A percentile compares a stretch with the other conserved stretches of the same genome.
These are phyloP conservation scores for Rachicladosporium sp. DNA, from an alignment of 2,329 filamentous ascomycete species.

Conservation along the genomic window DNA sequence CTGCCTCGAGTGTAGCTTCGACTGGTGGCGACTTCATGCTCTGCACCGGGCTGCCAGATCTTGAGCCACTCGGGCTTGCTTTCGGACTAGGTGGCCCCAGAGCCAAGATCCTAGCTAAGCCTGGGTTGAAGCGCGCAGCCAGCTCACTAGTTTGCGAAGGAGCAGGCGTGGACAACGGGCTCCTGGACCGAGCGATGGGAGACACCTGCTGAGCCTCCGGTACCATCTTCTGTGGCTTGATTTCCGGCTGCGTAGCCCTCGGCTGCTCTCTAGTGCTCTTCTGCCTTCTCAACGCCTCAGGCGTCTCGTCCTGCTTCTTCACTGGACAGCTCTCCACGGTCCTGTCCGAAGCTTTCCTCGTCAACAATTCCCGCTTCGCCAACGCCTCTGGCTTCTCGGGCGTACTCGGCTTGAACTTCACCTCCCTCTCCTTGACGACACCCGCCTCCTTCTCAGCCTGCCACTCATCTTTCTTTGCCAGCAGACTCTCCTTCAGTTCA, in stretches of 20 bases:
- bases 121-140: conserved; percentile 77
- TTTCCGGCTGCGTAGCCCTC: conserved; percentile 6
- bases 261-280: conserved; percentile 23
- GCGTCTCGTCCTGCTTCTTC: conserved; percentile 23
- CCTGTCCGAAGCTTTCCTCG: conserved; percentile 16
- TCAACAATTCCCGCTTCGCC: conserved; percentile 33
- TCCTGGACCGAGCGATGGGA: neutral
- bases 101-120: conserved; percentile 67
- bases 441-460: conserved; percentile 28
- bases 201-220: neutral
- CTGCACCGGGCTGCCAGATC: conserved; percentile 14
- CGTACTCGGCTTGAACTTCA: conserved; percentile 11
- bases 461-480: conserved; percentile 50
- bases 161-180: conserved; percentile 11
- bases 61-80: conserved; percentile 9
- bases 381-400: conserved; percentile 25
- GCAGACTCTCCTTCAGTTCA: conserved; percentile 71
- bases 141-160: conserved; percentile 37
- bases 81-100: conserved; percentile 48
- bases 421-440: conserved; percentile 22
- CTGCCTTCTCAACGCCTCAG: conserved; percentile 37
- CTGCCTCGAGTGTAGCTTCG: conserved; percentile 10
- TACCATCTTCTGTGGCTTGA: neutral
- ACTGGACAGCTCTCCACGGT: conserved; percentile 10
- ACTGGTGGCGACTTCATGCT: conserved; percentile 6